Evolutionary conservation across 2,329 filamentous ascomycete species (phyloP).

Genomic region (Ceratocystis lukuohia): DNA sequence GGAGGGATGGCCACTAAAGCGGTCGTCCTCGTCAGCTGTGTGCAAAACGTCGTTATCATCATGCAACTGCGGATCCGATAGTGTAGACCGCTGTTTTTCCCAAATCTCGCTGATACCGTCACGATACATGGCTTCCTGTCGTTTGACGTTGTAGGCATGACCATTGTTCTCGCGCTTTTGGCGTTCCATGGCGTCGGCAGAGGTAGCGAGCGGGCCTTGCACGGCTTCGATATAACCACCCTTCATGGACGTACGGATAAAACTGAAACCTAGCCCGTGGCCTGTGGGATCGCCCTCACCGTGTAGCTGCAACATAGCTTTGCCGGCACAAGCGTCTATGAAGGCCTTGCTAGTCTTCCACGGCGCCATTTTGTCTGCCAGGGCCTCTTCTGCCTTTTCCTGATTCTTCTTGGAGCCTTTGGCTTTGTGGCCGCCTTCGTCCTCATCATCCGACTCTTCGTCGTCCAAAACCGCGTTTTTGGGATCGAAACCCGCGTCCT

Average conservation of each 20-base stretch:
- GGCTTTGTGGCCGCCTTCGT: constrained; percentile 28
- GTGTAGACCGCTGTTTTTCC: constrained; percentile 69
- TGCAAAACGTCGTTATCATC: constrained; percentile 47
- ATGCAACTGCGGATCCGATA: constrained; percentile 59
- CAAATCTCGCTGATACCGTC: constrained; percentile 85
- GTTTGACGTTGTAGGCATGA: constrained; percentile 93
- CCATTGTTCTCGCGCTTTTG: constrained; percentile 82
- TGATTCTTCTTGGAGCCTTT: constrained; percentile 32
- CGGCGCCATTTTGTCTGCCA: constrained; percentile 80
- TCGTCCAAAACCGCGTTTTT: constrained; percentile 49
- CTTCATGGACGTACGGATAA: constrained; percentile 98
- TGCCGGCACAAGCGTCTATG: constrained; percentile 80
- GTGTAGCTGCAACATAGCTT: constrained; percentile 91
- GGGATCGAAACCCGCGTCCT: constrained; percentile 74
- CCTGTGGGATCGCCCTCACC: constrained; percentile 91
- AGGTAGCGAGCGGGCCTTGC: constrained; percentile 49
- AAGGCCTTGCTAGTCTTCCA: constrained; percentile 98
- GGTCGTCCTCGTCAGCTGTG: constrained; percentile 49
- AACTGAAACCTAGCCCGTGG: constrained; percentile 86
- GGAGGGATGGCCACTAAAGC: constrained; percentile 51
- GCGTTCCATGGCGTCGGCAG: constrained; percentile 74
- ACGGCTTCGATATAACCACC: constrained; percentile 82
- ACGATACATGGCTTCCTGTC: constrained; percentile 84
- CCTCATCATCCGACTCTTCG: constrained; percentile 40
- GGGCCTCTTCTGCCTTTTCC: constrained; percentile 50